phyloP scores from a whole-genome alignment of 108 stramenopile species.

The Licmophora abbreviata region DNA sequence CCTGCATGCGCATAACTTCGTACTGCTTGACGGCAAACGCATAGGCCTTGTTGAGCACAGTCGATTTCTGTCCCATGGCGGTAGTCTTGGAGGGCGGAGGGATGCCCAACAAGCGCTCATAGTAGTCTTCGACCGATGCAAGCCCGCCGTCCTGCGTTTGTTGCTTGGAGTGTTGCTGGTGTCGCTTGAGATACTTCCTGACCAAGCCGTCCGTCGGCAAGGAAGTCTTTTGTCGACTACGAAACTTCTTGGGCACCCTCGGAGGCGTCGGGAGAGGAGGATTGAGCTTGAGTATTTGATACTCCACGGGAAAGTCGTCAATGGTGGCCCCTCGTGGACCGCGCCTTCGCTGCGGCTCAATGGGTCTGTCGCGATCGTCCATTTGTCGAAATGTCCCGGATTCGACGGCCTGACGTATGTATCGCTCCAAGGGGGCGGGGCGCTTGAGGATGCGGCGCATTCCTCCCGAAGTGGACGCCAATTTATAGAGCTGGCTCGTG shows the following conservation, averaged over 20 bases:
- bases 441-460: slow-evolving; percentile 35
- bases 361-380: slow-evolving; percentile 27
- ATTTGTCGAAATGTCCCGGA: slow-evolving; percentile 30
- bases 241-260: slow-evolving; percentile 39
- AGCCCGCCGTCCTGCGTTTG: slow-evolving; percentile 12
- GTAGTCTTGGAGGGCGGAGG: slow-evolving; percentile 24
- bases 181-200: slow-evolving; percentile 39
- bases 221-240: no score
- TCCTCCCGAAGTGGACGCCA: slow-evolving; percentile 25
- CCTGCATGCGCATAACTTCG: slow-evolving; percentile 43
- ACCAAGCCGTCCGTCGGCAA: no score
- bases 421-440: slow-evolving; percentile 16
- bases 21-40: slow-evolving; percentile 71
- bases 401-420: slow-evolving; percentile 31
- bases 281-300: slow-evolving; percentile 62
- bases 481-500: not conserved
- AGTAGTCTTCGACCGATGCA: slow-evolving; percentile 57
- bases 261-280: slow-evolving; percentile 65
- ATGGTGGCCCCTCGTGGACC: slow-evolving; percentile 19
- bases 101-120: slow-evolving; percentile 50
- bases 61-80: slow-evolving; percentile 64
- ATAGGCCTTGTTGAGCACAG: slow-evolving; percentile 60
- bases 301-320: slow-evolving; percentile 64
- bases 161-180: slow-evolving; percentile 13
- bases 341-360: slow-evolving; percentile 1